Evolutionary conservation across 306 rosid genomes (phyloP), one percentile per base, ranked within the genome.

Genomic region (Aeschynomene evenia): DNA sequence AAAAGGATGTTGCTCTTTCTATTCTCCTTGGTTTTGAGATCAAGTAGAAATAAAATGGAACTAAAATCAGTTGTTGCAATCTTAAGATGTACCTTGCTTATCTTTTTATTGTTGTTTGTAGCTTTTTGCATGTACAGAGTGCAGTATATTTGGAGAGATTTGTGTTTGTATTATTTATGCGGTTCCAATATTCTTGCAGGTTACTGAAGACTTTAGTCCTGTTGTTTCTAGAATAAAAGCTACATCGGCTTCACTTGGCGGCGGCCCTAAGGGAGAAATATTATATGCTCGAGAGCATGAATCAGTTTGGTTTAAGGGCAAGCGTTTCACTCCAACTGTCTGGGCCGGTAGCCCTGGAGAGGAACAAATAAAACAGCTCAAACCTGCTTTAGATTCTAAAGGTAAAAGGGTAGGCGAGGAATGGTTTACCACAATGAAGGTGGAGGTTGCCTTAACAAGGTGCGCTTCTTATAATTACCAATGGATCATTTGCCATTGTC

Each of bases 281-380:
- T 71, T 85, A 55, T 94, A 94, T 79, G 84, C 86, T 48, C 85
- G 94, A 74, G 98, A 90, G 67, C 91, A 94, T 43, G 96, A 85
- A 77, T 91, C 98, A 53, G 85, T 94, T 84, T 94, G 98, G 98
- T 94, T 94, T 68, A 94, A 85, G 88, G 97, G 98, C 28, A 94
- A 83, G 75, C 85, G 88, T 70, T 88, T 90, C 83, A 73, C 70
- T 19, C 97, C 97, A 2, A 39, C 79, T 71, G 83, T 87, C 19
- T 87, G 97, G 94, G 89, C 95, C 11, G 95, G 90, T 63, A 51
- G 85, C 52, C 85, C 89, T 45, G 98, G 97, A 62, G 97, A 94
- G 74, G 88, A 85, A 77, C 96, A 90, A 69, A 94, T 94, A 77
- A 88, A 84, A 76, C 88, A 84, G 72, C 89, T 90, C 70, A 90